Conservation (phyloP, 495 filamentous ascomycete species). For the Penicillium riverlandense region DNA sequence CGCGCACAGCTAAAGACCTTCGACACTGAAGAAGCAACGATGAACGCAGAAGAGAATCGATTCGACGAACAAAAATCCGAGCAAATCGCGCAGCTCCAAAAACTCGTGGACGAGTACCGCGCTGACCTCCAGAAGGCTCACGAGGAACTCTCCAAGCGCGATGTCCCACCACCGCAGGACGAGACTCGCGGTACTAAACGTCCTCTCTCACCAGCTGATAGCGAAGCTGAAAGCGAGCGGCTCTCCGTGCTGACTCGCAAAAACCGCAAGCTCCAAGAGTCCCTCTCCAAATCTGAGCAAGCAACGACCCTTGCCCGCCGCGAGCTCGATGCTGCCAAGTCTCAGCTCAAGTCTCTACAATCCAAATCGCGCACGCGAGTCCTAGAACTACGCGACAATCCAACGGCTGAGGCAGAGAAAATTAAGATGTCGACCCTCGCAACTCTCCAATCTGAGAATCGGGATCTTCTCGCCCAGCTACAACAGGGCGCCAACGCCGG, state of each 20-base stretch:
- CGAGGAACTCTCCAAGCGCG: slow-evolving; percentile 60
- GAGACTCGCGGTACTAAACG: slow-evolving; percentile 32
- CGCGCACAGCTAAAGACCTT: slow-evolving; percentile 88
- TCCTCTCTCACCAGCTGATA: slow-evolving; percentile 52
- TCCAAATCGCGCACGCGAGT: slow-evolving; percentile 72
- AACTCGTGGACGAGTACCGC: slow-evolving; percentile 80
- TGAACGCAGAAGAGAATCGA: slow-evolving; percentile 59
- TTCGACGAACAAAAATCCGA: slow-evolving; percentile 69
- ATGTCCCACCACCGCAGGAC: slow-evolving; percentile 34
- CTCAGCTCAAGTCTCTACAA: slow-evolving; percentile 65
- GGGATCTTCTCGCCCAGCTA: slow-evolving; percentile 69
- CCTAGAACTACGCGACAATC: slow-evolving; percentile 82
- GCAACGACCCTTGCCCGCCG: slow-evolving; percentile 58
- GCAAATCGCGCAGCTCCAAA: slow-evolving; percentile 76
- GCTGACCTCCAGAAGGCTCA: slow-evolving; percentile 70
- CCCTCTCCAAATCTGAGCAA: slow-evolving; percentile 58
- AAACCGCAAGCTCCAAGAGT: slow-evolving; percentile 76
- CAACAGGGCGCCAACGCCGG: slow-evolving; percentile 34
- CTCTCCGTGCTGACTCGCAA: slow-evolving; percentile 78
- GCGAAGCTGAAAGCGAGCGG: slow-evolving; percentile 64
- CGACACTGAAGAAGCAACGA: slow-evolving; percentile 80
- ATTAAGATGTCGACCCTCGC: slow-evolving; percentile 72
- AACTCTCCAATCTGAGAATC: slow-evolving; percentile 76
- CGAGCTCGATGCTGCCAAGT: slow-evolving; percentile 63
- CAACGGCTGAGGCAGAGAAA: slow-evolving; percentile 73